phyloP scores from a whole-genome alignment of 176 grass and related monocot species.

The Cymbopogon citratus region DNA sequence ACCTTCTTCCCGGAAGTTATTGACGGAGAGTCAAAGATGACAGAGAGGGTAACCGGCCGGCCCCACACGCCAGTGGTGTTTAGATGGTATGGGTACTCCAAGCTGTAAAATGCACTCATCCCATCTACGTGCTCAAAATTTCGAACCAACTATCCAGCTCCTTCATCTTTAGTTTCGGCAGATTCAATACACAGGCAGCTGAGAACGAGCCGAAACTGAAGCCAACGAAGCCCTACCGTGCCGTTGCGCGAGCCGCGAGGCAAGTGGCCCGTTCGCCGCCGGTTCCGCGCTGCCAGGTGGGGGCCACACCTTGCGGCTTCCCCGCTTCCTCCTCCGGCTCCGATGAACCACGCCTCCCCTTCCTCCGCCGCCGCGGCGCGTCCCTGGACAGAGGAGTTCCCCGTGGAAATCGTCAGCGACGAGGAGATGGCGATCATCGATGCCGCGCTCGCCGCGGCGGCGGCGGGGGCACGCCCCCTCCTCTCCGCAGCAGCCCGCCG shows the following conservation, averaged over 20 bases:
- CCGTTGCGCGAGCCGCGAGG: neutral
- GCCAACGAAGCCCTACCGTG: neutral
- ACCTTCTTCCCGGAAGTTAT: too few species aligned
- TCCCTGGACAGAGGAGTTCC: slow-evolving; percentile 3
- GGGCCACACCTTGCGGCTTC: neutral
- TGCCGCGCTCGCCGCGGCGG: slow-evolving; percentile 53
- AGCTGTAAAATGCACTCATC: too few species aligned
- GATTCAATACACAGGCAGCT: too few species aligned
- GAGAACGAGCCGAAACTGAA: too few species aligned
- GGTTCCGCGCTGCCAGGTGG: neutral
- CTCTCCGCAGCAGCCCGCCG: slow-evolving; percentile 27
- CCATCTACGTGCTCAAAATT: too few species aligned
- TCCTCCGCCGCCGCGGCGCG: neutral
- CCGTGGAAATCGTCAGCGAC: slow-evolving; percentile 77
- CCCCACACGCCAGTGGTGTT: neutral
- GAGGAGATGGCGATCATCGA: slow-evolving; percentile 89
- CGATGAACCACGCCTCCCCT: neutral
- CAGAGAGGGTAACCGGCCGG: too few species aligned
- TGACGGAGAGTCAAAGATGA: too few species aligned
- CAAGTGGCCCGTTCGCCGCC: neutral
- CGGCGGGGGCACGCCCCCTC: slow-evolving; percentile 20
- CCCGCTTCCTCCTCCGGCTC: neutral
- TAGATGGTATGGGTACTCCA: too few species aligned
- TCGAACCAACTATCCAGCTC: too few species aligned
- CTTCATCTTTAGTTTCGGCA: too few species aligned